Evolutionary conservation across 1,139 yeast species (phyloP), one percentile per base, ranked within the genome.

Genomic region (Nadsonia commutata): DNA sequence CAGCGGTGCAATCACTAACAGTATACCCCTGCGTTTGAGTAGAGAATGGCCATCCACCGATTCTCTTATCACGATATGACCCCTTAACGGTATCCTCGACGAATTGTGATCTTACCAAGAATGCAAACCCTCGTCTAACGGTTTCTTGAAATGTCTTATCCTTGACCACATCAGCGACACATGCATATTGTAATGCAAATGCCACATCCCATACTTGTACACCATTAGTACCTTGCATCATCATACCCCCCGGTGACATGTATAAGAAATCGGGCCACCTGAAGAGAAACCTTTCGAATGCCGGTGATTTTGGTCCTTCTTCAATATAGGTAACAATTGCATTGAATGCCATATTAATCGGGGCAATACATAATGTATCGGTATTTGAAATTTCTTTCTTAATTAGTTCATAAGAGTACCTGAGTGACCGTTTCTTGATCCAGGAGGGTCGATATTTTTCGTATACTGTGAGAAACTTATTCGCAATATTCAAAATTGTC

Each of bases 191-290:
- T 23, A 90, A 68, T 52, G 83, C 80, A 62, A 93, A 90, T 0
- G 96, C 88, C 18, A 80, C 80, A 60, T 93, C 99, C 98, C 99
- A 93, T 1, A 82, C 88, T 60, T 93, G 99, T 0, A 85, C 86
- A 22, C 99, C 99, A 60, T 93, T 93, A 0, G 99, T 93, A 8
- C 99, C 99, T 83, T 83, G 84, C 45, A 84, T 81, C 3, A 90
- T 76, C 78, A 90, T 72, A 2, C 99, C 99, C 56, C 80, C 83
- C 0, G 90, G 81, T 0, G 95, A 93, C 63, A 81, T 80, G 62
- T 83, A 88, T 45, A 85, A 56, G 36, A 77, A 78, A 55, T 90
- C 97, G 41, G 78, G 72, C 67, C 84, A 76, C 49, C 94, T 67
- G 22, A 66, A 69, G 42, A 72, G 59, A 37, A 80, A 71, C 31